Percentiles rank a stretch among this genome's conserved stretches.
These are phyloP conservation scores for Alnus glutinosa DNA, from an alignment of 306 rosid species.

Conservation along the genomic window DNA sequence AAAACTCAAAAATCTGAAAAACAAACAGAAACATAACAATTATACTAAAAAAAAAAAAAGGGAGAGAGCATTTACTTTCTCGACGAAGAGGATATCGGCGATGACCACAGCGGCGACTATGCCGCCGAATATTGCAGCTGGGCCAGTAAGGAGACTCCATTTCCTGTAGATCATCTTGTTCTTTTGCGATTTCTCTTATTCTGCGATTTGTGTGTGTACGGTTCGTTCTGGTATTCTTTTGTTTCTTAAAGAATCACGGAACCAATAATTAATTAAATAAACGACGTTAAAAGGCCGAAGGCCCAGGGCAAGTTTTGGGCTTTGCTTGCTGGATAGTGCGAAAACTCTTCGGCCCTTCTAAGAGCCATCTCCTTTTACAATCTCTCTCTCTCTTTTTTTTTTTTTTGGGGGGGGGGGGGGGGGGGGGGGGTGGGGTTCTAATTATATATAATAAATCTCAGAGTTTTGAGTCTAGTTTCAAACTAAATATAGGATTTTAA, in stretches of 20 bases:
- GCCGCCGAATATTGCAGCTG: slow-evolving; percentile 57
- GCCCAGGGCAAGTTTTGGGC: not conserved
- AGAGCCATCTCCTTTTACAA: too few relatives aligned
- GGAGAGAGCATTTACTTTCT: slow-evolving; percentile 31
- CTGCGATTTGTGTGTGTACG: not conserved
- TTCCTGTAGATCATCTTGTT: slow-evolving; percentile 77
- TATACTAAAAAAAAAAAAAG: not conserved
- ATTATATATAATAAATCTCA: too few relatives aligned
- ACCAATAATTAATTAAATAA: too few relatives aligned
- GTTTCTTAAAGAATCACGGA: not conserved
- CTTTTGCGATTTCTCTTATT: not conserved
- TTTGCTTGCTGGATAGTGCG: not conserved
- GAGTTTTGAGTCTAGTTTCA: too few relatives aligned
- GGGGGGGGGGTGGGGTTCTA: too few relatives aligned
- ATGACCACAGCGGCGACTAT: slow-evolving; percentile 53
- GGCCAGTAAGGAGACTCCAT: slow-evolving; percentile 90
- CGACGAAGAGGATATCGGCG: slow-evolving; percentile 47
- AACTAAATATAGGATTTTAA: too few relatives aligned
- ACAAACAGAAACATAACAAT: not conserved
- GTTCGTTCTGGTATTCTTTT: not conserved
- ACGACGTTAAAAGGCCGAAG: not conserved
- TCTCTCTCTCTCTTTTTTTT: too few relatives aligned
- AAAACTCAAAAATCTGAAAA: not conserved
- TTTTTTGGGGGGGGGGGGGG: too few relatives aligned
- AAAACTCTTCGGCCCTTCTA: not conserved